A percentile compares a stretch with the other conserved stretches of the same genome.
Conservation (phyloP, 2,329 filamentous ascomycete genomes). For the Phoma herbarum region DNA sequence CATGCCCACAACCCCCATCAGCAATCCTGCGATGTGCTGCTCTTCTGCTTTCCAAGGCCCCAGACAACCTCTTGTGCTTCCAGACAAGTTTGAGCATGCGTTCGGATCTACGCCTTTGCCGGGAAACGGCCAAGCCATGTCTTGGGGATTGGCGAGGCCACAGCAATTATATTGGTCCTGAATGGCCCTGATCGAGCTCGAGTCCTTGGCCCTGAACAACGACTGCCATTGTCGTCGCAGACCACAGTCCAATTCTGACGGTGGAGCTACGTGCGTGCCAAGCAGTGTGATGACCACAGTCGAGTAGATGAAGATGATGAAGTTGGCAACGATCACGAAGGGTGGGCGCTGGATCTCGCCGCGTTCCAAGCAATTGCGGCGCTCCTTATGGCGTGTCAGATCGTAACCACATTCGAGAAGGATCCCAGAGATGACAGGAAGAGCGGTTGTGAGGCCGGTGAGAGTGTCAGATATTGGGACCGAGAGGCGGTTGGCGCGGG, state of each 20-base stretch:
- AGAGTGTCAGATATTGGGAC: conserved; percentile 55
- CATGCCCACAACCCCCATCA: conserved; percentile 60
- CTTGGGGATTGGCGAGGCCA: conserved; percentile 65
- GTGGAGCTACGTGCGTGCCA: conserved; percentile 54
- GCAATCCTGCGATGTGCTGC: conserved; percentile 62
- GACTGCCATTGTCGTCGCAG: conserved; percentile 66
- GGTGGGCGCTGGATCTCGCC: conserved; percentile 47
- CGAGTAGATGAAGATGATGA: conserved; percentile 52
- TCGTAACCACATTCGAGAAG: conserved; percentile 52
- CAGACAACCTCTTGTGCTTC: conserved; percentile 60
- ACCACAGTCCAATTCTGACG: conserved; percentile 58
- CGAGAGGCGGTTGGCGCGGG: conserved; percentile 45
- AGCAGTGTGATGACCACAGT: conserved; percentile 57
- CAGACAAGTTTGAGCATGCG: conserved; percentile 60
- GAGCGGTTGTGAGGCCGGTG: conserved; percentile 52
- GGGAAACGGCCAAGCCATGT: conserved; percentile 71
- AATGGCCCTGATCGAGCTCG: conserved; percentile 62
- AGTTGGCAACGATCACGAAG: conserved; percentile 52
- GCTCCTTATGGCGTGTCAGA: conserved; percentile 46
- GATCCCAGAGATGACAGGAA: conserved; percentile 55
- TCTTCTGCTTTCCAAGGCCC: conserved; percentile 66
- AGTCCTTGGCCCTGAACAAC: conserved; percentile 64
- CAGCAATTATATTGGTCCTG: conserved; percentile 75
- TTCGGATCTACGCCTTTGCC: conserved; percentile 39
- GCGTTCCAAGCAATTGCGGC: conserved; percentile 39